Evolutionary conservation across 192 early-diverging fungal genomes (phyloP).

Genomic region (Linnemannia elongata): DNA sequence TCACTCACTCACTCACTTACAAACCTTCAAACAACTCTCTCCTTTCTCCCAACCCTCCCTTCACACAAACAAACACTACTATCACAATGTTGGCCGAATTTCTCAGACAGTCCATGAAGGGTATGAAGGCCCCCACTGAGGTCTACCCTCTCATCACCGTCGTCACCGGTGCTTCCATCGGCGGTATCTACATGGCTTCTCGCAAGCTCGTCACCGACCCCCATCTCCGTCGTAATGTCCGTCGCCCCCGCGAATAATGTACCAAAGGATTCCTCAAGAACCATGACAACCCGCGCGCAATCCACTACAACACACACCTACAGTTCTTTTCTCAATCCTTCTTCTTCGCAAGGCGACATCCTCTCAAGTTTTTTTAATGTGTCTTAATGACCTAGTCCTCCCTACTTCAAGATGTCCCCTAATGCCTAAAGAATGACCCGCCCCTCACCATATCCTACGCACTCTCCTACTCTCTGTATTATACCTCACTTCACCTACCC

Average conservation of each 20-base stretch:
- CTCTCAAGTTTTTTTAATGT: background rate
- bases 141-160: constrained; percentile 51
- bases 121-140: constrained; percentile 51
- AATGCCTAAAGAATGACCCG: background rate
- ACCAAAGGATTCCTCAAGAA: constrained; percentile 13
- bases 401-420: constrained; percentile 4
- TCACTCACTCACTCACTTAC: background rate
- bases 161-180: constrained; percentile 48
- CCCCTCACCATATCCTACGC: background rate
- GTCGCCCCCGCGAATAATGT: constrained; percentile 12
- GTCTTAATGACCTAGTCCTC: background rate
- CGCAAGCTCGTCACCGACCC: constrained; percentile 55
- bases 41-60: background rate
- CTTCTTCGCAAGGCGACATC: constrained; percentile 4
- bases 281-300: background rate
- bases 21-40: background rate
- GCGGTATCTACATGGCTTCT: constrained; percentile 52
- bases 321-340: background rate
- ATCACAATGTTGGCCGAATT: constrained; percentile 43
- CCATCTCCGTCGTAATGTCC: constrained; percentile 37
- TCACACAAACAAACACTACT: constrained; percentile 12
- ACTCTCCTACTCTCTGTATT: background rate
- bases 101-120: constrained; percentile 34
- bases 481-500: background rate
- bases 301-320: background rate